Evolutionary conservation across 2,329 filamentous ascomycete species (phyloP).

Genomic region (Cercospora citrullina): DNA sequence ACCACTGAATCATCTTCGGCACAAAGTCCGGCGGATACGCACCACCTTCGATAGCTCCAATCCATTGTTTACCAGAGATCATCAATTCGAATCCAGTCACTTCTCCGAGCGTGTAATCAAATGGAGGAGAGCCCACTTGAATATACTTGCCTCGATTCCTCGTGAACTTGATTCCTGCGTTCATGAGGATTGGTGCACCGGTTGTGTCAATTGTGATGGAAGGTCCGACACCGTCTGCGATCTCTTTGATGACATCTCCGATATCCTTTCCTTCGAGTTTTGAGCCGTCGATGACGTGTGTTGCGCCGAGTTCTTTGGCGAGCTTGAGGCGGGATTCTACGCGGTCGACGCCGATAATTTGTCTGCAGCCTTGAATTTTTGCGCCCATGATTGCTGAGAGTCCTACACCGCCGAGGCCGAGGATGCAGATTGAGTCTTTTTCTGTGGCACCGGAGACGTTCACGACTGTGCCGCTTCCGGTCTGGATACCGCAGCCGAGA

Average conservation of each 20-base stretch:
- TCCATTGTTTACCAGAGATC: conserved; percentile 50
- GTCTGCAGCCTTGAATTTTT: conserved; percentile 44
- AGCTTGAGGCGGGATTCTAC: conserved; percentile 41
- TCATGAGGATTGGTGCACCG: conserved; percentile 47
- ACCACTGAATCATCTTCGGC: conserved; percentile 54
- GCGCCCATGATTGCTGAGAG: conserved; percentile 52
- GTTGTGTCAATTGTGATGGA: conserved; percentile 54
- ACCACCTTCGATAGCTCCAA: conserved; percentile 52
- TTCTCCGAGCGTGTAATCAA: conserved; percentile 43
- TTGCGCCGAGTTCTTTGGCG: conserved; percentile 46
- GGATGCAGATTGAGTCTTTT: conserved; percentile 44
- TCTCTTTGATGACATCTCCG: conserved; percentile 39
- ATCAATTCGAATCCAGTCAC: conserved; percentile 51
- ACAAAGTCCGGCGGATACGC: conserved; percentile 46
- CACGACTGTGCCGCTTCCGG: conserved; percentile 46
- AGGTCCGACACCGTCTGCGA: conserved; percentile 44
- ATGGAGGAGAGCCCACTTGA: conserved; percentile 52
- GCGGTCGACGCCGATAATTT: conserved; percentile 47
- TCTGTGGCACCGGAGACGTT: conserved; percentile 43
- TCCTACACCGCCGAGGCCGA: conserved; percentile 52
- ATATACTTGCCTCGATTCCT: conserved; percentile 51
- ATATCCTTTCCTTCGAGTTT: conserved; percentile 40
- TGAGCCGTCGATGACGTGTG: conserved; percentile 42
- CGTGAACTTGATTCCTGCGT: conserved; percentile 47
- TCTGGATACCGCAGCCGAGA: conserved; percentile 51